Conservation (phyloP, 805 yeast species). For the Metschnikowia koreensis region DNA sequence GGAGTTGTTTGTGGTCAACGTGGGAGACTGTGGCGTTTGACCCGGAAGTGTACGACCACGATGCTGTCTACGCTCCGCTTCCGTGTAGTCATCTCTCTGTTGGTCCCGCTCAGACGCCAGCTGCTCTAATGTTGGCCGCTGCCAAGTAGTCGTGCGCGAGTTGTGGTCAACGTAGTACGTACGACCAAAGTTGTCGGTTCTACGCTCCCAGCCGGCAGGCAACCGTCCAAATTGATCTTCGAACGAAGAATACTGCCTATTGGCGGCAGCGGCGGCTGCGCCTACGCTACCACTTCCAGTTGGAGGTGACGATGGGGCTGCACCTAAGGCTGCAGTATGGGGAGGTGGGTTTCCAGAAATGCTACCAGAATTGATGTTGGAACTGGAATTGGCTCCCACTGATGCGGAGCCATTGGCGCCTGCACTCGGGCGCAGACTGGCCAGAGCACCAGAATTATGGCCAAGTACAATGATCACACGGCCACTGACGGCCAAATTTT, state of each 20-base stretch:
- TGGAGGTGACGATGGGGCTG: constrained; percentile 3
- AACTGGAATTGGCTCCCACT: constrained; percentile 9
- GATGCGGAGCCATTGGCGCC: constrained; percentile 22
- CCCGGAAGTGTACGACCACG: constrained; percentile 89
- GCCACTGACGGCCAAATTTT: constrained; percentile 90
- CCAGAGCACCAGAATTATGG: constrained; percentile 28
- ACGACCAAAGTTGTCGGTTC: constrained; percentile 96
- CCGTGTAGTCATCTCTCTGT: constrained; percentile 67
- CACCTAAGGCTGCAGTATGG: constrained; percentile 12
- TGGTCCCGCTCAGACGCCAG: constrained; percentile 67
- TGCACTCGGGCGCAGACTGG: constrained; percentile 9
- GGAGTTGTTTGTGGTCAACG: constrained; percentile 20
- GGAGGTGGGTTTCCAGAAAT: constrained; percentile 16
- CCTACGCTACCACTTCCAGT: constrained; percentile 6
- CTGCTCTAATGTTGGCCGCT: constrained; percentile 84
- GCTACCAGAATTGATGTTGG: not conserved
- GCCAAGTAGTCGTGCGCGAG: constrained; percentile 98
- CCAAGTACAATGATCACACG: constrained; percentile 77
- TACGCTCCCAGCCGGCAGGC: constrained; percentile 99
- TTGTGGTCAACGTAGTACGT: constrained; percentile 98
- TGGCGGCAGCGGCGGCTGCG: constrained; percentile 16
- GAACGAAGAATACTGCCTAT: constrained; percentile 82
- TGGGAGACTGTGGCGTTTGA: constrained; percentile 37
- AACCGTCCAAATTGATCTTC: constrained; percentile 96
- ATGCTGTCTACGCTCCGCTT: constrained; percentile 87